Base-by-base conservation (phyloP, 1,284 basidiomycete species). In the Cryptococcus sp. region DNA sequence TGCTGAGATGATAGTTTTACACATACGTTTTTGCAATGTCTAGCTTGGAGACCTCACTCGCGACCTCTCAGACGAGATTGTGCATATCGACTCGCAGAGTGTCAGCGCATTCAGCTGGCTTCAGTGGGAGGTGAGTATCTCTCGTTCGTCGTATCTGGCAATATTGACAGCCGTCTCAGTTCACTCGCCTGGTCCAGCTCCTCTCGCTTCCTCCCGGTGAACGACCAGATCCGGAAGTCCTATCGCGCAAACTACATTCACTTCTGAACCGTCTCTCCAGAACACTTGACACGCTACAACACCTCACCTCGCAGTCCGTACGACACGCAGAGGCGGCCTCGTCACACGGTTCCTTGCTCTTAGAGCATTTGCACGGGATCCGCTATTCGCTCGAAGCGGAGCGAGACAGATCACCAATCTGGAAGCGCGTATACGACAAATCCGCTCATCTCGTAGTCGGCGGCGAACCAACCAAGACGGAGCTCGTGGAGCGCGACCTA, bases 81-180 rank as follows among this genome's bases (percentile, higher is more conserved):
- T 67, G 10, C 58, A 60, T 22, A 75, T 75, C 57, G 73, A 76
- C 53, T 67, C 71, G 11, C 69, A 70, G 59, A 72, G 68, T 42
- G 71, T 76, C 20, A 72, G 67, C 54, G 66, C 70, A 3, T 77
- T 77, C 54, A 67, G 66, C 19, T 76, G 74, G 73, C 66, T 77
- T 3, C 71, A 75, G 57, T 74, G 71, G 71, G 73, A 77, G 65
- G 72, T 73, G 48, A 61, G 71, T 57, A 2, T 10, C 0, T n/a
- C 44, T 15, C 31, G 31, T 1, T 17, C 39, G 17, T 39, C 13
- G 31, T 22, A 31, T 17, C 17, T 35, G 40, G 35, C 19, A 4
- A 8, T 45, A n/a, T 22, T 23, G 20, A 23, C 42, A 15, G 13
- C 47, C 57, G 39, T 48, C 61, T 1, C 55, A 73, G 69, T 77